These are phyloP conservation scores for Hamigera avellanea DNA, from an alignment of 495 filamentous ascomycete species.

Conservation along the genomic window DNA sequence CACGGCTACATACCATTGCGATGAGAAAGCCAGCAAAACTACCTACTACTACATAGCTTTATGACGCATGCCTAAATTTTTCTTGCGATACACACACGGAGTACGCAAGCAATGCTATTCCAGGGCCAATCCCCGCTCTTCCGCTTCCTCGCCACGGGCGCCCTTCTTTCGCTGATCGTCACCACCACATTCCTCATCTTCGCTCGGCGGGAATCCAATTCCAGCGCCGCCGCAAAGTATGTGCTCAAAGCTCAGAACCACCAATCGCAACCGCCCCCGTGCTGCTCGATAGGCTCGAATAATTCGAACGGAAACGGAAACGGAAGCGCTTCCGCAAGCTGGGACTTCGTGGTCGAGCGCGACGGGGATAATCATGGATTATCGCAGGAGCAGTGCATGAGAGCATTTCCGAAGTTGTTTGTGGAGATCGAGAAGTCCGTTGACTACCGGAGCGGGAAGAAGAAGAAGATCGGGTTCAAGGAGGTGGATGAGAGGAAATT, in stretches of 20 bases:
- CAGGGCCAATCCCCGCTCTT: conserved; percentile 13
- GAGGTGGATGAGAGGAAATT: conserved; percentile 20
- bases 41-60: too few species aligned
- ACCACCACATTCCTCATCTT: conserved; percentile 22
- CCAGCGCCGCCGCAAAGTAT: not conserved
- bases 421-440: conserved; percentile 30
- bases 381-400: conserved; percentile 26
- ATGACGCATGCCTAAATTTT: too few species aligned
- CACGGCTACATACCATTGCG: too few species aligned
- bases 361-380: conserved; percentile 30
- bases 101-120: conserved; percentile 3
- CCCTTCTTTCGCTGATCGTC: conserved; percentile 13
- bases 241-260: not conserved
- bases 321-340: too few species aligned
- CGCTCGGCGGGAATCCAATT: conserved; percentile 7
- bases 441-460: conserved; percentile 2
- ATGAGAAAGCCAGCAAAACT: too few species aligned
- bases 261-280: too few species aligned
- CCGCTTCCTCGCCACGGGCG: conserved; percentile 23
- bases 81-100: conserved; percentile 10
- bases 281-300: too few species aligned
- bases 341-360: conserved; percentile 22
- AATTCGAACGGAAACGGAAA: too few species aligned
- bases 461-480: conserved; percentile 14
- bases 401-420: conserved; percentile 35